These are phyloP conservation scores for Suillus decipiens DNA, from an alignment of 768 basidiomycete species.

Conservation along the genomic window DNA sequence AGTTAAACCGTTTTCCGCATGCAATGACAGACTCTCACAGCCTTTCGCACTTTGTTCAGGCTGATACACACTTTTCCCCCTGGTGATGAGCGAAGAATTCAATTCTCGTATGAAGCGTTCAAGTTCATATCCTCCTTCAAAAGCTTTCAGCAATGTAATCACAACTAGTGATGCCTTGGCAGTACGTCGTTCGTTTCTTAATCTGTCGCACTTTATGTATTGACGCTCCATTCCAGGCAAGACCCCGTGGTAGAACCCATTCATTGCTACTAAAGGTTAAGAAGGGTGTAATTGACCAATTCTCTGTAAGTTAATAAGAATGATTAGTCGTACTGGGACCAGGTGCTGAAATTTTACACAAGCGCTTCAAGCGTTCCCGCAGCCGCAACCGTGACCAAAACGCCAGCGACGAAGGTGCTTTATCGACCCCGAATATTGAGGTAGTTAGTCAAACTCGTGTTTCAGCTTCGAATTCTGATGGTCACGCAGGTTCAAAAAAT, in stretches of 20 bases:
- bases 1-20: neutral
- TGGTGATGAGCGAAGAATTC: neutral
- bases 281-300: neutral
- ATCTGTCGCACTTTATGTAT: conserved; percentile 8
- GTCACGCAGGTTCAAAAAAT: neutral
- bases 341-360: neutral
- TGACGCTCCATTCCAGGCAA: conserved; percentile 9
- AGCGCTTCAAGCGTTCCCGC: neutral
- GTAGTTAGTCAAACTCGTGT: neutral
- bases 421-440: neutral
- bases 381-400: neutral
- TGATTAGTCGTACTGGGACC: neutral
- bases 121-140: neutral
- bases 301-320: neutral
- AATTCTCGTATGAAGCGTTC: neutral
- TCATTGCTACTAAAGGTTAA: neutral
- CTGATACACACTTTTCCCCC: neutral
- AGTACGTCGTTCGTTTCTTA: neutral
- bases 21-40: neutral
- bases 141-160: neutral
- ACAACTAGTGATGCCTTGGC: neutral
- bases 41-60: neutral
- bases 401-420: neutral
- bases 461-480: neutral
- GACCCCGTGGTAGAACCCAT: neutral